These are phyloP conservation scores for Boletellus dicymbophilus DNA, from an alignment of 1,284 basidiomycete species.

Conservation along the genomic window DNA sequence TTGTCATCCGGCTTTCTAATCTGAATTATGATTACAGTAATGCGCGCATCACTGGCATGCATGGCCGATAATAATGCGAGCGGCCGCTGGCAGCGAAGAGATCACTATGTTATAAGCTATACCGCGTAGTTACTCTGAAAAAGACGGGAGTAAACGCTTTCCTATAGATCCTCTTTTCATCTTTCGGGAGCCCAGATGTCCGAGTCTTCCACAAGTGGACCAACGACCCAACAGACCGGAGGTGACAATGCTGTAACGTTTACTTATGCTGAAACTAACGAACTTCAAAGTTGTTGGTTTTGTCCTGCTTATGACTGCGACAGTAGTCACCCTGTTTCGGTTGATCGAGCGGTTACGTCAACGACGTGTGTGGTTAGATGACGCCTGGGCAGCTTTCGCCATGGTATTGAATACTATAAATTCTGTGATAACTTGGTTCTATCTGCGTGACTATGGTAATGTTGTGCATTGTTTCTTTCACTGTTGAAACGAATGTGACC, in stretches of 20 bases:
- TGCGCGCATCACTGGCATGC: too few relatives aligned
- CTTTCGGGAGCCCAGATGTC: not conserved
- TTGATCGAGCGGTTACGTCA: slow-evolving; percentile 2
- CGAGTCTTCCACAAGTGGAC: not conserved
- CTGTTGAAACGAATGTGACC: not conserved
- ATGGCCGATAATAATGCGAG: too few relatives aligned
- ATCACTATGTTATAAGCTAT: too few relatives aligned
- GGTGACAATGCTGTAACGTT: not conserved
- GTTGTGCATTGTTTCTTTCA: not conserved
- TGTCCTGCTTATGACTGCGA: too few relatives aligned
- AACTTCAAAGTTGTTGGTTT: too few relatives aligned
- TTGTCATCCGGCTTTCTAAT: too few relatives aligned
- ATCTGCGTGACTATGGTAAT: slow-evolving; percentile 4
- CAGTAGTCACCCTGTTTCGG: slow-evolving; percentile 2
- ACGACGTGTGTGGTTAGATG: slow-evolving; percentile 4
- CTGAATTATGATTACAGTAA: too few relatives aligned
- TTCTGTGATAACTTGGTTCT: not conserved
- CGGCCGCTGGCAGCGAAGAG: too few relatives aligned
- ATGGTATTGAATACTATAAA: slow-evolving; percentile 1
- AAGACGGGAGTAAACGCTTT: too few relatives aligned
- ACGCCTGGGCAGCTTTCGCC: not conserved
- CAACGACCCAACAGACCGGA: slow-evolving; percentile 5
- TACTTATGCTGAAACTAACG: not conserved
- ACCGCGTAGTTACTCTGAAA: too few relatives aligned
- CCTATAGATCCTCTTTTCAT: too few relatives aligned